Base-by-base conservation (phyloP, 805 yeast genomes). In the Cyberlindnera saturnus region DNA sequence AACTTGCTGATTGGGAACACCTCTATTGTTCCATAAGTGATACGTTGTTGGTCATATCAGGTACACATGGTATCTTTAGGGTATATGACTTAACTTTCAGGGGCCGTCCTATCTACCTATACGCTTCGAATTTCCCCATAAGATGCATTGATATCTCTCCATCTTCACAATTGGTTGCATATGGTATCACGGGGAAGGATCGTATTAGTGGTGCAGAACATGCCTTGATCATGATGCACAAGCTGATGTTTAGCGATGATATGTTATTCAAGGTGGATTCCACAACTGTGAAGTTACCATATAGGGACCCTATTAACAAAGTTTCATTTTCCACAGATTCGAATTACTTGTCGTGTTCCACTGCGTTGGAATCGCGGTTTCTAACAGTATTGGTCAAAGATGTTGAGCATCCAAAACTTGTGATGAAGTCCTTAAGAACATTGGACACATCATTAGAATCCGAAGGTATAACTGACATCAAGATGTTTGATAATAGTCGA, bases 401-500 rank as follows among this genome's bases (percentile, higher is more conserved):
- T 50, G 74, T 81, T 3, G 71, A 71, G 23, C 81, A 78, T 39
- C 87, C 91, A 1, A 72, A 82, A 19, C 61, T 83, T 23, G 74
- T 83, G 1, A 76, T 84, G 82, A 81, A 82, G 50, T 81, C 87
- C 1, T 70, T 77, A 31, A 63, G 90, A 36, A 69, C 79, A 5
- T 61, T 80, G 6, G 86, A 81, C 43, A 77, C 82, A 0, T 75
- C 82, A 0, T 62, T 84, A 51, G 95, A 86, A 47, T 79, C 86
- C 44, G 97, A 90, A 59, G 97, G 97, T 2, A 86, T 91, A 32
- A 91, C 98, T 0, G 86, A 81, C 48, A 64, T 86, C 6, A 74
- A 75, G 43, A 84, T 89, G 59, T 81, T 83, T 60, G 87, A 88
- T 0, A 81, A 79, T 34, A 77, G 79, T 49, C 63, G 76, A 45